Percentiles rank a stretch among this genome's conserved stretches.
phyloP scores from a whole-genome alignment of 768 basidiomycete species.

The Chlorophyllum brunneum region DNA sequence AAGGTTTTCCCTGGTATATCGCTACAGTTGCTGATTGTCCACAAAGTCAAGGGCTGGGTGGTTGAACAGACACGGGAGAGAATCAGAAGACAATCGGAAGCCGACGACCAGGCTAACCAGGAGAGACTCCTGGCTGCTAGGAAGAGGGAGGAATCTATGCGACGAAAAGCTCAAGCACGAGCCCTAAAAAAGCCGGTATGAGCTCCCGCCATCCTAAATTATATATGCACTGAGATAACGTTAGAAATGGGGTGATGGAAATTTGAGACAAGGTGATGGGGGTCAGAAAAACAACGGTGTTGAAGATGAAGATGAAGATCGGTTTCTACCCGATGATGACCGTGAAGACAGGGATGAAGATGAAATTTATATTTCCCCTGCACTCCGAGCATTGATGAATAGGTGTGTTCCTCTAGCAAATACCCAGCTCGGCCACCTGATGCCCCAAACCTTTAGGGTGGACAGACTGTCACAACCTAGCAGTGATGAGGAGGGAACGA shows the following conservation, averaged over 20 bases:
- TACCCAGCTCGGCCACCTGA: not conserved
- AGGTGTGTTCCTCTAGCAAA: slow-evolving; percentile 44
- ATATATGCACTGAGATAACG: not conserved
- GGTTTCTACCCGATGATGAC: slow-evolving; percentile 66
- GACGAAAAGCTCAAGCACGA: slow-evolving; percentile 49
- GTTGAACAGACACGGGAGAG: slow-evolving; percentile 65
- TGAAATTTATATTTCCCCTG: slow-evolving; percentile 65
- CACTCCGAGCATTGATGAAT: slow-evolving; percentile 74
- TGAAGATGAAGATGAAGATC: slow-evolving; percentile 51
- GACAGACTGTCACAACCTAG: slow-evolving; percentile 27
- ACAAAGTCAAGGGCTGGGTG: slow-evolving; percentile 70
- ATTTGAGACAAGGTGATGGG: not conserved
- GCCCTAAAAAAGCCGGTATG: slow-evolving; percentile 61
- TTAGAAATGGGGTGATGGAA: slow-evolving; percentile 16
- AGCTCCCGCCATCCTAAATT: not conserved
- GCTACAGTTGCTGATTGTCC: not conserved
- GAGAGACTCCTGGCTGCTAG: slow-evolving; percentile 55
- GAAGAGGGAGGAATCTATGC: slow-evolving; percentile 56
- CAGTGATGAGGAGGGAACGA: slow-evolving; percentile 40
- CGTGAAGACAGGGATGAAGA: slow-evolving; percentile 31
- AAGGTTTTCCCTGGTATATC: not conserved
- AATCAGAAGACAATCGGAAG: slow-evolving; percentile 62
- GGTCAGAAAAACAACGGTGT: slow-evolving; percentile 11
- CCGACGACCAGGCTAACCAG: slow-evolving; percentile 61
- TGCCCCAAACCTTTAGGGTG: slow-evolving; percentile 20